Evolutionary conservation across 1,284 basidiomycete genomes (phyloP).

Genomic region (Pyrrhoderma noxium): DNA sequence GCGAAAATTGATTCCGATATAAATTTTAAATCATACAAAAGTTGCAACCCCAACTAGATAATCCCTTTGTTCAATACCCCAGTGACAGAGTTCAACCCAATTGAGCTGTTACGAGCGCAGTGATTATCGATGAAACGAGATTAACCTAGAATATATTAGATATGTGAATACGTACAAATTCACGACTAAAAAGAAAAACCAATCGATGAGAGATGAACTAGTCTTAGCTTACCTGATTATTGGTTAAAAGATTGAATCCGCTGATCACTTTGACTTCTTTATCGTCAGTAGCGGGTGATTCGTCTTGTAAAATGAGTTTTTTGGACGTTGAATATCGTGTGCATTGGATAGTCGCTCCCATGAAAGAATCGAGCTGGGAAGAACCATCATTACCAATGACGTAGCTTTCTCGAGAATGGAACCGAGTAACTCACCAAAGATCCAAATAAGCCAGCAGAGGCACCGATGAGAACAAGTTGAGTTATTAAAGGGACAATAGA

Average conservation of each 20-base stretch:
- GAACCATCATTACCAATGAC: conserved; percentile 1
- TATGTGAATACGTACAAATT: background rate
- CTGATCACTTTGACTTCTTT: conserved; percentile 41
- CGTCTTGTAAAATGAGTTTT: conserved; percentile 64
- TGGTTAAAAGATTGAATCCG: conserved; percentile 68
- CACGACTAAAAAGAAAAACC: background rate
- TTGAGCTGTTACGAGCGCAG: conserved; percentile 32
- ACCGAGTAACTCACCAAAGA: conserved; percentile 46
- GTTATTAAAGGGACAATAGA: conserved; percentile 32
- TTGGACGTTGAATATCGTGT: conserved; percentile 66
- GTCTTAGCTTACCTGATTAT: conserved; percentile 62
- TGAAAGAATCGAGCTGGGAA: conserved; percentile 67
- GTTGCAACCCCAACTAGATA: too few species aligned
- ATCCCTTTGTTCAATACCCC: too few species aligned
- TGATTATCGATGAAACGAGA: conserved; percentile 35
- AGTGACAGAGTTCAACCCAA: conserved; percentile 20
- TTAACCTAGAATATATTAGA: conserved; percentile 31
- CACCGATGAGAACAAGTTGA: conserved; percentile 51
- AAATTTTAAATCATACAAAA: too few species aligned
- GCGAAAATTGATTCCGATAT: too few species aligned
- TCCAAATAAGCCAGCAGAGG: conserved; percentile 62
- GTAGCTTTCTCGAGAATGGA: background rate
- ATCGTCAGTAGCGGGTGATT: conserved; percentile 26
- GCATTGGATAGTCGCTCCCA: conserved; percentile 84
- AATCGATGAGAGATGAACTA: background rate